Base-by-base conservation (phyloP, 208 protist genomes). In the Acanthamoeba culbertsoni region DNA sequence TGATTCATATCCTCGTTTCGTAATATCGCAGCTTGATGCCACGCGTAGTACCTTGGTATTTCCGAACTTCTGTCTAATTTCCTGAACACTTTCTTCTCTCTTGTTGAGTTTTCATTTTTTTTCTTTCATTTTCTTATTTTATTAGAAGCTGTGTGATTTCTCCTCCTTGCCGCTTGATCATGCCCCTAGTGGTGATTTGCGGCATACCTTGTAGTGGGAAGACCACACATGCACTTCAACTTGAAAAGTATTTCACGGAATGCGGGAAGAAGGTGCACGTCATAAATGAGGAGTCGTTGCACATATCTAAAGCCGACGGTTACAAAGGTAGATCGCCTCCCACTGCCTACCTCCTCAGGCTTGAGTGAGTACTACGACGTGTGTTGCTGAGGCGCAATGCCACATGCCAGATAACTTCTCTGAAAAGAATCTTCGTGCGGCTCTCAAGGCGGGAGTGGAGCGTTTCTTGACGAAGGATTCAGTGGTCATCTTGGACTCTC, bases 401-500 rank as follows among this genome's bases (percentile, higher is more conserved):
- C 35, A 53, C 6, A 45, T 68, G 79, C 62, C 23, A 90, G 82
- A 90, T 43, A 68, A 77, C 35, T 57, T 57, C 12, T 73, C 53
- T 1, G 95, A 96, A 68, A 96, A 96, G 93, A 94, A 93, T 43
- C 75, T 89, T 48, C 91, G 95, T 84, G 94, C 86, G 26, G 45
- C 45, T 45, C 46, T 96, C 16, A 94, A 95, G n/a, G 94, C 93
- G 20, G 95, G 93, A 28, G 93, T 91, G 42, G 94, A 96, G 63
- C 91, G 94, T 71, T 77, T 73, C 45, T 31, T 96, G 23, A 42
- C 68, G 28, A 94, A 86, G 82, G 93, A 94, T 40, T 86, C 43
- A 18, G 82, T 97, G 7, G 94, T 97, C 7, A 96, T 97, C 51
- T 33, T 88, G 4, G 96, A 97, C 65, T 96, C 95, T 28, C 75